These are phyloP conservation scores for Citrus mangshanensis DNA, from an alignment of 345 rosid genomes.

Conservation along the genomic window DNA sequence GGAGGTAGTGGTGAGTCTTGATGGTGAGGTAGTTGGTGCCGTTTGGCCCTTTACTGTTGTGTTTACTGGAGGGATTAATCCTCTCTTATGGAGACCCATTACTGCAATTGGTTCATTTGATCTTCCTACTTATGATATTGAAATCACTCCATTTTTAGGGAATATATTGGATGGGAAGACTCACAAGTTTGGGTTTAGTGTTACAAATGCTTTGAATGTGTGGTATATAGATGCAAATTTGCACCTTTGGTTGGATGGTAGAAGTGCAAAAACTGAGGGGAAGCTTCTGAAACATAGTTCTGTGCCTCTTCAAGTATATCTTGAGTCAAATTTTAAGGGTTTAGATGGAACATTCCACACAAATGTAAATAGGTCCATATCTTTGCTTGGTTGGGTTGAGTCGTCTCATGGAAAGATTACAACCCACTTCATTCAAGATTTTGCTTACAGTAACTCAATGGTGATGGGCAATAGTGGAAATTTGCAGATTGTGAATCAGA, in stretches of 20 bases:
- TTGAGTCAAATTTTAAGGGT: constrained; percentile 41
- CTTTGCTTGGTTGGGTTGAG: constrained; percentile 56
- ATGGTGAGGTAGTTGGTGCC: constrained; percentile 63
- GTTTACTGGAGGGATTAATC: constrained; percentile 82
- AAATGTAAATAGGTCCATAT: constrained; percentile 46
- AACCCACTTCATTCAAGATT: constrained; percentile 44
- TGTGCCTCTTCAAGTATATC: constrained; percentile 34
- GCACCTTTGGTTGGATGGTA: constrained; percentile 79
- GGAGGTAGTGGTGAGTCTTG: constrained; percentile 76
- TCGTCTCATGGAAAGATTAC: constrained; percentile 64
- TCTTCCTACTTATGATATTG: constrained; percentile 81
- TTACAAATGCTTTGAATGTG: constrained; percentile 75
- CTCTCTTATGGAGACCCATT: constrained; percentile 83
- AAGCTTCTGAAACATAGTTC: constrained; percentile 43
- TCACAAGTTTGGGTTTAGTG: constrained; percentile 61
- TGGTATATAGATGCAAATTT: constrained; percentile 86
- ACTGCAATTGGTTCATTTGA: constrained; percentile 75
- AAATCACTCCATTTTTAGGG: constrained; percentile 71
- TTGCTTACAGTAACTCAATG: constrained; percentile 57
- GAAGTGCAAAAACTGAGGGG: constrained; percentile 47
- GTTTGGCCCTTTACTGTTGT: constrained; percentile 91
- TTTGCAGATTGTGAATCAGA: constrained; percentile 62
- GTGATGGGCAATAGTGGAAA: constrained; percentile 44
- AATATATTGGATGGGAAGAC: constrained; percentile 59
- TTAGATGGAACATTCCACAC: constrained; percentile 58